Percentiles rank a stretch among this genome's conserved stretches.
These are phyloP conservation scores for Amanita molliuscula DNA, from an alignment of 768 basidiomycete species.

Conservation along the genomic window DNA sequence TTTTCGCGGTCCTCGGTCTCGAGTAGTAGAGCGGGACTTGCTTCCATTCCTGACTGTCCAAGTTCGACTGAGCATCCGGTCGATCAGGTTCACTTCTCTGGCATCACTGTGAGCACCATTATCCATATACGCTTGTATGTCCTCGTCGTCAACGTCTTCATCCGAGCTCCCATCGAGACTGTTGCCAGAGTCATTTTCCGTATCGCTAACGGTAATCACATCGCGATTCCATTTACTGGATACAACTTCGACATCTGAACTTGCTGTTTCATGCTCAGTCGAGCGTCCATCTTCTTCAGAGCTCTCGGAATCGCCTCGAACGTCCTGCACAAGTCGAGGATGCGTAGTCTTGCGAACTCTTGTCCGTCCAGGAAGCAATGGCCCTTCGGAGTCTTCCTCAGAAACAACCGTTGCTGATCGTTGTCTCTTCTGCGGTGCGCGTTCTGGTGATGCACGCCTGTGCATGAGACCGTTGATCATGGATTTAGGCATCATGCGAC, in stretches of 20 bases:
- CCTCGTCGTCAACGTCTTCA: constrained; percentile 18
- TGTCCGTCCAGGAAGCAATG: constrained; percentile 43
- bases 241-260: constrained; percentile 3
- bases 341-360: constrained; percentile 25
- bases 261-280: background rate
- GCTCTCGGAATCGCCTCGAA: constrained; percentile 60
- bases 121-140: constrained; percentile 24
- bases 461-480: constrained; percentile 32
- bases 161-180: constrained; percentile 14
- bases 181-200: constrained; percentile 7
- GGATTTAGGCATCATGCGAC: constrained; percentile 43
- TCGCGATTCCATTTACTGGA: constrained; percentile 3
- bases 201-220: constrained; percentile 12
- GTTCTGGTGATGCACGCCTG: constrained; percentile 9
- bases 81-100: constrained; percentile 45
- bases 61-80: constrained; percentile 55
- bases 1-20: background rate
- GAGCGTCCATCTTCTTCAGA: constrained; percentile 24
- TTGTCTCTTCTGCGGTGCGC: constrained; percentile 7
- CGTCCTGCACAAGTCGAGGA: constrained; percentile 23
- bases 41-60: constrained; percentile 17
- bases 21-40: background rate
- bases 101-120: constrained; percentile 13
- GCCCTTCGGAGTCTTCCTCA: constrained; percentile 15
- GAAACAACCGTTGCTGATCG: constrained; percentile 1